Percentiles rank a stretch among this genome's conserved stretches.
These are phyloP conservation scores for Apium graveolens DNA, from an alignment of 129 eudicot genomes.

Conservation along the genomic window DNA sequence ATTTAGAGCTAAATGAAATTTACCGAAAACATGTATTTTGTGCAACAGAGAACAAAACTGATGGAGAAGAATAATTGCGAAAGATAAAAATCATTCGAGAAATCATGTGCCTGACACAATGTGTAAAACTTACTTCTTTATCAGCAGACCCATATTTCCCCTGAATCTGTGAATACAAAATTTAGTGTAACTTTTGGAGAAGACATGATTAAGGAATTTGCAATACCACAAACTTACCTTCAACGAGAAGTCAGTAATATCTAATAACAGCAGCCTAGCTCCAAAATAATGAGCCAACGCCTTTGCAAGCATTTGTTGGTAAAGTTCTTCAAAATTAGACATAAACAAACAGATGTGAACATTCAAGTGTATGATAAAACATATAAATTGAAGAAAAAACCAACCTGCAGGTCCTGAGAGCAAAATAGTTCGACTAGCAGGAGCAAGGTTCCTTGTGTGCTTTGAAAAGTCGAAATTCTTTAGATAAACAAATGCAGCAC, in stretches of 20 bases:
- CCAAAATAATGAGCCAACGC: conserved; percentile 89
- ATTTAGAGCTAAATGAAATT: neutral
- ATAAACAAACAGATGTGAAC: neutral
- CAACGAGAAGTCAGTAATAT: neutral
- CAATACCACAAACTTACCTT: conserved; percentile 32
- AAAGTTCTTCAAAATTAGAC: conserved; percentile 41
- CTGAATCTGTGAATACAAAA: conserved; percentile 48
- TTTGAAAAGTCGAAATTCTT: conserved; percentile 58
- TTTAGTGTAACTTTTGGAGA: conserved; percentile 4
- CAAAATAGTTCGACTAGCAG: conserved; percentile 93
- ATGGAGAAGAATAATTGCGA: neutral
- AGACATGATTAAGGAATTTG: neutral
- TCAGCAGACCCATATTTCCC: conserved; percentile 68
- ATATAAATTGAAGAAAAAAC: neutral
- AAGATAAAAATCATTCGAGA: neutral
- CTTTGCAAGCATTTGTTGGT: conserved; percentile 30
- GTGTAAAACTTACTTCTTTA: conserved; percentile 53
- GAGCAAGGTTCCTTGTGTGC: conserved; percentile 33
- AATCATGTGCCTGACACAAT: neutral
- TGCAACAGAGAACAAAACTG: neutral
- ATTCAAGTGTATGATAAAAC: neutral
- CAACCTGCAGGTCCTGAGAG: conserved; percentile 90
- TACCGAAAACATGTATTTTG: neutral
- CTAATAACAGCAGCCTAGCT: conserved; percentile 43
- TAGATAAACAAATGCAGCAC: conserved; percentile 84